phyloP scores from a whole-genome alignment of 129 eudicot species.

The Chrysanthemum makinoi region DNA sequence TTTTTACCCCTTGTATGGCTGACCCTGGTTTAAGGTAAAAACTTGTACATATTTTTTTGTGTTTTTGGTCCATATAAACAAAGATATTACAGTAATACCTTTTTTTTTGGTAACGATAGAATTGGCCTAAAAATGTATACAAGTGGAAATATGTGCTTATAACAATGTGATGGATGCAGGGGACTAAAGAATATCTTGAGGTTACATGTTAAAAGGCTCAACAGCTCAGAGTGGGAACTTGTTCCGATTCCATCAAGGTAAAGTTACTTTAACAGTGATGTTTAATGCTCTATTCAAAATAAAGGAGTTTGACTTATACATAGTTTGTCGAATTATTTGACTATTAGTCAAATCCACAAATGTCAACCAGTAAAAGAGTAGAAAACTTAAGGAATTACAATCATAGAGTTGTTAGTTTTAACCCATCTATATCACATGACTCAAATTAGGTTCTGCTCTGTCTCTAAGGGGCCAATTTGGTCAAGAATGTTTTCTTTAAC shows the following conservation, averaged over 20 bases:
- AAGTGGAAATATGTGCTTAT: neutral
- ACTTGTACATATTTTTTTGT: neutral
- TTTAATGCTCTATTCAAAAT: no score
- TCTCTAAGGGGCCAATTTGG: no score
- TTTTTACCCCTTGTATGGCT: slow-evolving; percentile 86
- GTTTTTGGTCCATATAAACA: neutral
- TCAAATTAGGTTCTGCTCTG: no score
- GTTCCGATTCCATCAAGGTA: slow-evolving; percentile 84
- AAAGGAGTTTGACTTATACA: neutral
- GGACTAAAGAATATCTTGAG: slow-evolving; percentile 82
- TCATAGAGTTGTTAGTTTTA: no score
- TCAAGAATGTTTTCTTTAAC: no score
- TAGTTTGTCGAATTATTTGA: neutral
- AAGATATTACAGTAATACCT: neutral
- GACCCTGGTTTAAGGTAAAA: slow-evolving; percentile 86
- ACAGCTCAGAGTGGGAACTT: slow-evolving; percentile 78
- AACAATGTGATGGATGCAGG: slow-evolving; percentile 45
- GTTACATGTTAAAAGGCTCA: slow-evolving; percentile 65
- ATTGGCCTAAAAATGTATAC: neutral
- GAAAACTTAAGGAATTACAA: neutral
- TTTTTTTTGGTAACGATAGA: neutral
- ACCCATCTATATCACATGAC: no score
- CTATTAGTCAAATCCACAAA: neutral
- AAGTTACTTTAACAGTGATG: neutral
- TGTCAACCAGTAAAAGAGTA: neutral